Conservation (phyloP, 2,329 filamentous ascomycete genomes). For the Neoarthrinium moseri region DNA sequence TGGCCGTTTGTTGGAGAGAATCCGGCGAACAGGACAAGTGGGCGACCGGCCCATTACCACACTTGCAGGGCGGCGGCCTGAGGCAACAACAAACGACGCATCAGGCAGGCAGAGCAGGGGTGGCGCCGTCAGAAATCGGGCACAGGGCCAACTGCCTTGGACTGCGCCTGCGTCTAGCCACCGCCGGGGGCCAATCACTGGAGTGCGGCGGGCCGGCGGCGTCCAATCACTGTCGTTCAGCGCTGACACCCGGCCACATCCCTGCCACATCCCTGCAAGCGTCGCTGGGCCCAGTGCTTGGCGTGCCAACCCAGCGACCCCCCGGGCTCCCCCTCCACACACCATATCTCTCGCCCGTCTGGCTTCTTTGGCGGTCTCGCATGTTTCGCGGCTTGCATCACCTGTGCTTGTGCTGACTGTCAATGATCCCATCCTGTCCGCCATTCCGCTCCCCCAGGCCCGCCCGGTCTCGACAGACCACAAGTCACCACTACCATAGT, state of each 20-base stretch:
- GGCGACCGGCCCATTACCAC: background rate
- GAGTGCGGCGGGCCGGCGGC: background rate
- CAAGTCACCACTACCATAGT: no score
- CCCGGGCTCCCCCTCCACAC: no score
- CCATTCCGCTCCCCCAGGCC: no score
- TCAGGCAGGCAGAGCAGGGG: slow-evolving; percentile 4
- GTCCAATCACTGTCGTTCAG: slow-evolving; percentile 1
- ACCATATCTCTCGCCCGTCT: no score
- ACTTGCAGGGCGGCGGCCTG: background rate
- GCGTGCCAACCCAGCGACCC: no score
- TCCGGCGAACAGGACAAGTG: slow-evolving; percentile 6
- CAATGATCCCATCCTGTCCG: no score
- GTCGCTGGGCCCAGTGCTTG: no score
- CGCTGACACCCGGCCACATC: background rate
- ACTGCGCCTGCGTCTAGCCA: slow-evolving; percentile 4
- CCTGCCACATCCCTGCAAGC: background rate
- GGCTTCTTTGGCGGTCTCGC: no score
- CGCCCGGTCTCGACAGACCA: no score
- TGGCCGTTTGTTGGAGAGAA: slow-evolving; percentile 13
- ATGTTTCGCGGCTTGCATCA: no score
- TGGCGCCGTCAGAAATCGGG: slow-evolving; percentile 8
- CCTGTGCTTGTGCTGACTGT: no score
- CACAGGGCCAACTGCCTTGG: slow-evolving; percentile 5
- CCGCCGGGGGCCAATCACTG: background rate
- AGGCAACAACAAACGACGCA: background rate